These are phyloP conservation scores for Saururus chinensis DNA, from an alignment of 164 flowering plant genomes.

Conservation along the genomic window DNA sequence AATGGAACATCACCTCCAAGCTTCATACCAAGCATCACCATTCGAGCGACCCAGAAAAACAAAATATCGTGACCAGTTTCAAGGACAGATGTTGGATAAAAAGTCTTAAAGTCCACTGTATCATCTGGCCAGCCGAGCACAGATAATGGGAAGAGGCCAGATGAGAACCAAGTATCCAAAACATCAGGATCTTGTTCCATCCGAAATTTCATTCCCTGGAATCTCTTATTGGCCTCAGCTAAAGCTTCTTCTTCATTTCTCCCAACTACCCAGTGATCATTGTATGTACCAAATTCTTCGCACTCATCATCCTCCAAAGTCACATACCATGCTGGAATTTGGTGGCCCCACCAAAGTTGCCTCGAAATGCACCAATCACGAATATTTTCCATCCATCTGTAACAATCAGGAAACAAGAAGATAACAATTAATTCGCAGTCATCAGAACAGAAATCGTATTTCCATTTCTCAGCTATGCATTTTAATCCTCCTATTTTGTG, in stretches of 20 bases:
- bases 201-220: constrained; percentile 58
- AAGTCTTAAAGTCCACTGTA: constrained; percentile 66
- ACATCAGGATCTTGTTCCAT: constrained; percentile 92
- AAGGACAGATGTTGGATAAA: constrained; percentile 90
- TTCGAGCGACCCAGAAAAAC: constrained; percentile 96
- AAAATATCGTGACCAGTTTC: constrained; percentile 98
- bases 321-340: constrained; percentile 94
- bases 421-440: neutral
- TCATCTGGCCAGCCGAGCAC: constrained; percentile 96
- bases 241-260: constrained; percentile 67
- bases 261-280: constrained; percentile 89
- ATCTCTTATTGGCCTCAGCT: constrained; percentile 39
- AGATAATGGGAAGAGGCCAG: constrained; percentile 89
- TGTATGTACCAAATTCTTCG: constrained; percentile 66
- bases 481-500: neutral
- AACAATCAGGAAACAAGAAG: constrained; percentile 1
- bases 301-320: constrained; percentile 62
- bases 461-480: neutral
- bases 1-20: constrained; percentile 96
- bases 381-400: constrained; percentile 92
- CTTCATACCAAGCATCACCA: constrained; percentile 89
- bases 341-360: constrained; percentile 99
- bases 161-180: constrained; percentile 89
- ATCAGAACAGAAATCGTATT: neutral
- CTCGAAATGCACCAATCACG: constrained; percentile 99